Base-by-base conservation (phyloP, 2,329 filamentous ascomycete species). In the Colletotrichum paranaense region DNA sequence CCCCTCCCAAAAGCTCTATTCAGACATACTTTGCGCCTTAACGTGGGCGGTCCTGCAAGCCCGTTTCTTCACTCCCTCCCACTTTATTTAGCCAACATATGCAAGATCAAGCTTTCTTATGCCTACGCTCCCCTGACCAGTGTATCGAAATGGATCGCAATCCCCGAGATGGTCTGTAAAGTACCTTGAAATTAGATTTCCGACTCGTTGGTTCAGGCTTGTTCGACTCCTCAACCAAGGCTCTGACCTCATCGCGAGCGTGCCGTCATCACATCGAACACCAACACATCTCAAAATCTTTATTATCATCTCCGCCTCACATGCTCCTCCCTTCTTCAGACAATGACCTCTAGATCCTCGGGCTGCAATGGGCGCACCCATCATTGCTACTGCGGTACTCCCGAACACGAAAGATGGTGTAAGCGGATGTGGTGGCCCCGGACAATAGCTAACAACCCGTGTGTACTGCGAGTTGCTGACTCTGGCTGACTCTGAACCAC, bases 41-140 rank as follows among this genome's bases (percentile, higher is more conserved):
- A 28, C 19, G 28, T 72, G 38, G 56, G 46, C 32, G 49, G 64
- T 55, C 53, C 46, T 62, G 30, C 22, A 28, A 16, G 16, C 46
- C 46, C 5, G 56, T 42, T 42, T 38, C 28, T 53, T 28, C 22
- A 22, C 49, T n/a, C 24, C 9, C 55, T 67, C 19, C 46, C 22
- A 56, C 63, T 38, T 56, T 49, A 24, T n/a, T 56, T 11, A n/a
- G 30, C 32, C 52, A n/a, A 24, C 12, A 30, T 14, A 32, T 58
- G 58, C 69, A 26, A 14, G 24, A 26, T 62, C 65, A 62, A 72
- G 64, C 64, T 72, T 72, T 72, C 30, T 19, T 16, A 6, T 55
- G 53, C 49, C 46, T 57, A 49, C 60, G 19, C 42, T 49, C 42
- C 42, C 42, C 42, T 26, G 32, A 28, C 49, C 57, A 53, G 35